Conservation (phyloP, 2,329 filamentous ascomycete genomes). For the Beauveria bassiana region DNA sequence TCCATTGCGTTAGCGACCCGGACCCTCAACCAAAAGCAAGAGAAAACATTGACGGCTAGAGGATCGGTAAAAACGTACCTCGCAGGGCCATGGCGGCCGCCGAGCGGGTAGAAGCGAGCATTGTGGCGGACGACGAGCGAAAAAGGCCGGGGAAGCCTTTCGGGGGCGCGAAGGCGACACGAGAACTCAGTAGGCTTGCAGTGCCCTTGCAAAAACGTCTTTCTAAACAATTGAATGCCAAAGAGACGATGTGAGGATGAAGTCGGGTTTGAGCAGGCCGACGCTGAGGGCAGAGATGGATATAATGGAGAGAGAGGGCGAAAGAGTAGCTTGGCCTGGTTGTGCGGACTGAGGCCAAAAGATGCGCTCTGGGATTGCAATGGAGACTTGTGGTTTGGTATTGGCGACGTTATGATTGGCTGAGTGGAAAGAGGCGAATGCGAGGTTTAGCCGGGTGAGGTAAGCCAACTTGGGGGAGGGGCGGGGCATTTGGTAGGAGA, state of each 20-base stretch:
- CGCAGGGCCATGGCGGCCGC: slow-evolving; percentile 45
- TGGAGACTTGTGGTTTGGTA: slow-evolving; percentile 8
- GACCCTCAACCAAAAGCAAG: neutral
- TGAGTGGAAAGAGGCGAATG: neutral
- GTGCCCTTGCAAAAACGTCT: neutral
- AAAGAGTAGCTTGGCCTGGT: neutral
- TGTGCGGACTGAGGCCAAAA: slow-evolving; percentile 11
- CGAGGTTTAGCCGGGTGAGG: slow-evolving; percentile 11
- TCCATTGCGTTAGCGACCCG: slow-evolving; percentile 3
- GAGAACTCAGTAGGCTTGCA: neutral
- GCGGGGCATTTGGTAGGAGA: too few relatives aligned
- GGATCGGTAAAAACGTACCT: slow-evolving; percentile 29
- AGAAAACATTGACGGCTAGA: neutral
- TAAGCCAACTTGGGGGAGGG: neutral
- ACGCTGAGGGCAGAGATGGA: neutral
- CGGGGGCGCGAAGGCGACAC: neutral
- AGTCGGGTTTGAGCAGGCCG: neutral
- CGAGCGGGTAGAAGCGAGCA: slow-evolving; percentile 43
- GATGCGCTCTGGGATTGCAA: slow-evolving; percentile 6
- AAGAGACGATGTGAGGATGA: neutral
- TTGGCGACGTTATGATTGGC: slow-evolving; percentile 13
- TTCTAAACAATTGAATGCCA: slow-evolving; percentile 2
- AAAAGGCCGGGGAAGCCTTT: neutral
- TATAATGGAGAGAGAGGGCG: neutral
- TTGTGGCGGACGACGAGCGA: slow-evolving; percentile 21